These are phyloP conservation scores for Jasminum sambac DNA, from an alignment of 257 asterid species.

Conservation along the genomic window DNA sequence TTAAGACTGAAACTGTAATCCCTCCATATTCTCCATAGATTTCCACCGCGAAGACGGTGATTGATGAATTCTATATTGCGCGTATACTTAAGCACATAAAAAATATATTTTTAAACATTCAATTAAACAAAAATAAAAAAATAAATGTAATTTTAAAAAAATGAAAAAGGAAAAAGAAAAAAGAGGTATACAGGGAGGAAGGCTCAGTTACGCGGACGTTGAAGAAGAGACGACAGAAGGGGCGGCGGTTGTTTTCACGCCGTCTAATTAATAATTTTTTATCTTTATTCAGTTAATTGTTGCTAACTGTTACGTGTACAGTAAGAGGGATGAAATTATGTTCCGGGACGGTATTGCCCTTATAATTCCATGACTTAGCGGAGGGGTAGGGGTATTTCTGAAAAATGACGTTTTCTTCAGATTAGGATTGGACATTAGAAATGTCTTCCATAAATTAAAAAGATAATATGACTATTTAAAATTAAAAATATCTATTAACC, in stretches of 20 bases:
- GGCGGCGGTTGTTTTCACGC: conserved; percentile 30
- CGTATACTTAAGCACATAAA: background rate
- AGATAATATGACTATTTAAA: background rate
- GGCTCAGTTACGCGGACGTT: conserved; percentile 22
- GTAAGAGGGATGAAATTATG: background rate
- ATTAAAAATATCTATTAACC: background rate
- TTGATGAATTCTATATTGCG: background rate
- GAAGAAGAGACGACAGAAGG: conserved; percentile 16
- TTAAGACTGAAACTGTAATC: conserved; percentile 7
- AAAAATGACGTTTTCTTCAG: background rate
- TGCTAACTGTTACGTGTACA: background rate
- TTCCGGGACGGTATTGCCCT: background rate
- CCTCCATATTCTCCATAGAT: background rate
- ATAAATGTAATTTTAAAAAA: background rate
- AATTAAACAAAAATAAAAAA: background rate
- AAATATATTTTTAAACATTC: background rate
- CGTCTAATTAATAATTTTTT: conserved; percentile 10
- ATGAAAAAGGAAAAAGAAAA: background rate
- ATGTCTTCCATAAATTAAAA: background rate
- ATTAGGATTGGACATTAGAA: background rate
- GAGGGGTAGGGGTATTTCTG: background rate
- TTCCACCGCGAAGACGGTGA: background rate
- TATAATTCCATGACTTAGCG: background rate
- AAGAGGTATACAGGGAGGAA: conserved; percentile 5
- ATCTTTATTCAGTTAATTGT: background rate